Base-by-base conservation (phyloP, 2,329 filamentous ascomycete genomes). In the Aspergillus texensis region DNA sequence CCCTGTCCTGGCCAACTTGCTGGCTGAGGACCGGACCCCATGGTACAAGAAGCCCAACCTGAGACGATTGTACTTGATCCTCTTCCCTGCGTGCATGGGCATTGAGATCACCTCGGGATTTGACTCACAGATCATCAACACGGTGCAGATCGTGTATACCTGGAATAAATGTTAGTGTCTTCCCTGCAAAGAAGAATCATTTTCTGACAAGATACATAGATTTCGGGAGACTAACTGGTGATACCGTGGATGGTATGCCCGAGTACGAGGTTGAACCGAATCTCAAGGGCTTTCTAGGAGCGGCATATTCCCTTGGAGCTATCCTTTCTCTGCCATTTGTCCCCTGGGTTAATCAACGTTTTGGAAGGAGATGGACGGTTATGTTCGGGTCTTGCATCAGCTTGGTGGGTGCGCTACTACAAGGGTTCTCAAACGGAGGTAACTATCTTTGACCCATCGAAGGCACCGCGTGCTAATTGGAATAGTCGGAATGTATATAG, bases 21-120 rank as follows among this genome's bases (percentile, higher is more conserved):
- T 71, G 54, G 41, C 56, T n/a, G 58, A 69, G 14, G 81, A 83
- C 64, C 74, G 74, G 39, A 77, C 78, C 36, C 75, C 76, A 61
- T 88, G 85, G 85, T 88, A 83, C 77, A 81, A 80, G 70, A 89
- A 89, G 74, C 84, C 83, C 0, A 88, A 89, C 66, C 76, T 89
- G 45, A 80, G 86, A 59, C 71, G 71, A 21, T 78, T 89, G 43
- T 89, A 89, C 69, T 71, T 88, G 8, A 75, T 86, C 63, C 80
- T 89, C 57, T 85, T 89, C 62, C 85, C 85, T 26, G 85, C 84
- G 50, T 87, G 84, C 72, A 85, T 88, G 78, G 86, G 86, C 54
- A 86, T 89, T 62, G 87, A 89, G 75, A 86, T 86, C 70, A 88
- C 85, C 0, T 86, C 84, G 4, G 85, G 86, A 0, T 88, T 87